Percentiles rank a stretch among this genome's conserved stretches.
Evolutionary conservation across 768 basidiomycete species (phyloP).

Genomic region (Daedaleopsis sinensis): DNA sequence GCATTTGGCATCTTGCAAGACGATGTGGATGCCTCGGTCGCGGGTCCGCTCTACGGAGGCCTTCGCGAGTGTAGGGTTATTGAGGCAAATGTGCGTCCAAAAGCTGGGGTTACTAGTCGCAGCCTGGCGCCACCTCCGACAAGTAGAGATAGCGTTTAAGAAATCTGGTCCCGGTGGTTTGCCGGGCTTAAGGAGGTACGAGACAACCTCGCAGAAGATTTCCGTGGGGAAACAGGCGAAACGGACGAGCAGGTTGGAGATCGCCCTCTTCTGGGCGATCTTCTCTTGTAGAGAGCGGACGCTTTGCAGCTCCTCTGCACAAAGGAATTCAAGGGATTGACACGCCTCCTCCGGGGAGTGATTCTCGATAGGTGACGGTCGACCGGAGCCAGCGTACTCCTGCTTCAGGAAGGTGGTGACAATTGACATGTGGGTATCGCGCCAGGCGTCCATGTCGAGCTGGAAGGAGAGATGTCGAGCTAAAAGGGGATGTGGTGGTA

Average conservation of each 20-base stretch:
- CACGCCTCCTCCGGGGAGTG: no score
- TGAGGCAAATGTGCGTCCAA: neutral
- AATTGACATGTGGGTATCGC: no score
- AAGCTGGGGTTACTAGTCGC: neutral
- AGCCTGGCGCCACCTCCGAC: conserved; percentile 6
- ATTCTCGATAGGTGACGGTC: no score
- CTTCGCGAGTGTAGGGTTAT: neutral
- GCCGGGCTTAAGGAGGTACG: neutral
- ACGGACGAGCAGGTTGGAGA: neutral
- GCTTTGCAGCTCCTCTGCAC: no score
- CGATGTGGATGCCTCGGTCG: no score
- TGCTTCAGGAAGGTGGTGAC: no score
- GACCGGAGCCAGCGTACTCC: no score
- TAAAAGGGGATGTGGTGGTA: no score
- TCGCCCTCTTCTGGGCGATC: neutral
- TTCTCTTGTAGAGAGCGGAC: neutral
- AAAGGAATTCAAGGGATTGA: neutral
- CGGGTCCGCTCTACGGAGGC: neutral
- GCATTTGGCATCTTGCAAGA: no score
- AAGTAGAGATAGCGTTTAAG: neutral
- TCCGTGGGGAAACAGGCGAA: conserved; percentile 1
- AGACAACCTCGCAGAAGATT: neutral
- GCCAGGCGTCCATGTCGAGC: no score
- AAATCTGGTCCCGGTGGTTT: neutral
- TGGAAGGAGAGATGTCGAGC: no score